phyloP scores from a whole-genome alignment of 441 rosid genomes.

The Eruca vesicaria region DNA sequence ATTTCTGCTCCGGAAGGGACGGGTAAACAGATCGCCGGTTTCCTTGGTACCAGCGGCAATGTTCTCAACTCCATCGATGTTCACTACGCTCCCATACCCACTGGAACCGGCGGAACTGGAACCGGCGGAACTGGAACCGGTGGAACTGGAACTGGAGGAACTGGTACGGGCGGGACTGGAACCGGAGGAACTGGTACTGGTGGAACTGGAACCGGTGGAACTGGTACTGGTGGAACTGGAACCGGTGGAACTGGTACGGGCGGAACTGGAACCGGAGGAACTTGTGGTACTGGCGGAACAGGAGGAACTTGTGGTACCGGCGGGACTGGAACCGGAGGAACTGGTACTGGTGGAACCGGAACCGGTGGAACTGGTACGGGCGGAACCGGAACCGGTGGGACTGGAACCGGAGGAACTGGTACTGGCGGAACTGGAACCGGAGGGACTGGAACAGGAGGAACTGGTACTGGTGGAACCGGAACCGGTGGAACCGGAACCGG shows the following conservation, averaged over 20 bases:
- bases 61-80: conserved; percentile 32
- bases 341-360: neutral
- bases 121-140: neutral
- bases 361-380: neutral
- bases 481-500: neutral
- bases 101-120: neutral
- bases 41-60: conserved; percentile 25
- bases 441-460: neutral
- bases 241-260: neutral
- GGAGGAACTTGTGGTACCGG: neutral
- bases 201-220: neutral
- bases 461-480: neutral
- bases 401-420: neutral
- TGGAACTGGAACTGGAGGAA: neutral
- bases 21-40: conserved; percentile 33
- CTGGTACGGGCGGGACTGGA: neutral
- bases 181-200: neutral
- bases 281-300: too few relatives aligned
- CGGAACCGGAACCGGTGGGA: neutral
- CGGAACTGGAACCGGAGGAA: neutral
- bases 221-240: neutral
- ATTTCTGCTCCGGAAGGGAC: conserved; percentile 20
- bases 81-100: conserved; percentile 26
- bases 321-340: neutral
- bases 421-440: neutral